A percentile compares a stretch with the other conserved stretches of the same genome.
Evolutionary conservation across 306 rosid genomes (phyloP).

Genomic region (Trifolium pratense): DNA sequence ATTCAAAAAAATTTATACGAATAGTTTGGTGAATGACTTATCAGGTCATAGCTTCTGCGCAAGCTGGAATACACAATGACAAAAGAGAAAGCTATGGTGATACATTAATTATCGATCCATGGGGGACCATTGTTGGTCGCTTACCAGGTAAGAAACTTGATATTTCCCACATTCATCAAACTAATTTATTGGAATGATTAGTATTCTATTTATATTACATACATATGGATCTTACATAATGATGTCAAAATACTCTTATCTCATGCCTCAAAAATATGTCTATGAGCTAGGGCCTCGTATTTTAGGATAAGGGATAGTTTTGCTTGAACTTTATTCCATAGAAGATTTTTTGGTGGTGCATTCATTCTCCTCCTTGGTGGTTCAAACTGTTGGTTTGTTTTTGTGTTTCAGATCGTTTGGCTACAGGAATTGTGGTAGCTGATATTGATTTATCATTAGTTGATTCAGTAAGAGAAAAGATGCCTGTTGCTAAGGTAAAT

Average conservation of each 20-base stretch:
- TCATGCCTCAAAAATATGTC: background rate
- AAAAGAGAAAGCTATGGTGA: constrained; percentile 93
- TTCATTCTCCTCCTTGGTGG: constrained; percentile 30
- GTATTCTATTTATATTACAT: too few species aligned
- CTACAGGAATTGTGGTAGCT: constrained; percentile 83
- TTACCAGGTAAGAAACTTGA: constrained; percentile 68
- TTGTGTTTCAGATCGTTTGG: constrained; percentile 66
- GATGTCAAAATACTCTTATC: background rate
- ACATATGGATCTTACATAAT: too few species aligned
- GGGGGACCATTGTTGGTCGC: constrained; percentile 86
- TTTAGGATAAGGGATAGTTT: constrained; percentile 25
- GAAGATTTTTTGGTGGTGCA: background rate
- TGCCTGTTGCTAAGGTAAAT: constrained; percentile 84
- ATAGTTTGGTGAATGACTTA: constrained; percentile 43
- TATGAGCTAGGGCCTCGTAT: background rate
- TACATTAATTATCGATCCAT: constrained; percentile 87
- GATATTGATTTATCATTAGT: constrained; percentile 80
- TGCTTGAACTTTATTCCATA: constrained; percentile 15
- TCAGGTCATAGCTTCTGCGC: constrained; percentile 97
- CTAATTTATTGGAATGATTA: background rate
- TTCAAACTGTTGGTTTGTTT: constrained; percentile 26
- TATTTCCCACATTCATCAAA: background rate
- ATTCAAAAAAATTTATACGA: constrained; percentile 14
- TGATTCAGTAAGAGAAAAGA: constrained; percentile 78
- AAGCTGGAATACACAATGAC: constrained; percentile 78